Evolutionary conservation across 2,329 filamentous ascomycete species (phyloP), one percentile per base, ranked within the genome.

Genomic region (Colletotrichum tamarilloi): DNA sequence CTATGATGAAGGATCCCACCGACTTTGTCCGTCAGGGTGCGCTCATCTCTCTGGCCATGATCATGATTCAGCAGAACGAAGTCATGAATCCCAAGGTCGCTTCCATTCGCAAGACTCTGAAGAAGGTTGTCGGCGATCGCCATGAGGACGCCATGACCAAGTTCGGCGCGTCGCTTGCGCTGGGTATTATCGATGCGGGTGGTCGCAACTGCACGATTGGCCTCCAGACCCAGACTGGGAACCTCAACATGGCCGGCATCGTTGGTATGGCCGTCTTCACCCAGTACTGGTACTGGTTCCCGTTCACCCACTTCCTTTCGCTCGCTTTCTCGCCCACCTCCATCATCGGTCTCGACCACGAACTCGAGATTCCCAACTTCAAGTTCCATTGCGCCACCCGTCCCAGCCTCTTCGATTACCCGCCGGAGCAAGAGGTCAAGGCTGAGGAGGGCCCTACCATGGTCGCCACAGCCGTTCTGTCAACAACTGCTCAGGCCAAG

Each of bases 221-320:
- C 35, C 89, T 99, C 52, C 97, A 99, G 83, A 99, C 97, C 1
- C 97, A 98, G 84, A 98, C 96, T 0, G 97, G 97, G 76, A 99
- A 98, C 81, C 91, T 99, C 77, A 98, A 99, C 87, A 98, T 99
- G 95, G 92, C 95, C 22, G 97, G 95, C 74, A 97, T 99, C 77
- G 95, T 99, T 22, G 97, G 97, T 77, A 98, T 98, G 92, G 96
- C 95, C 32, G 94, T 99, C 67, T 99, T 99, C 85, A 97, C 95
- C 9, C 97, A 99, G 82, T 99, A 99, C 87, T 99, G 97, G 97
- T 99, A 99, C 87, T 99, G 97, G 97, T 99, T 99, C 90, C 97
- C 97, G 73, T 93, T 98, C 79, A 97, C 97, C 35, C 97, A 99
- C 84, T 99, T 99, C 91, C 84, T 99, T 71, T 97, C 96, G 0